phyloP scores from a whole-genome alignment of 1,284 basidiomycete species.

The Tremellales sp. region DNA sequence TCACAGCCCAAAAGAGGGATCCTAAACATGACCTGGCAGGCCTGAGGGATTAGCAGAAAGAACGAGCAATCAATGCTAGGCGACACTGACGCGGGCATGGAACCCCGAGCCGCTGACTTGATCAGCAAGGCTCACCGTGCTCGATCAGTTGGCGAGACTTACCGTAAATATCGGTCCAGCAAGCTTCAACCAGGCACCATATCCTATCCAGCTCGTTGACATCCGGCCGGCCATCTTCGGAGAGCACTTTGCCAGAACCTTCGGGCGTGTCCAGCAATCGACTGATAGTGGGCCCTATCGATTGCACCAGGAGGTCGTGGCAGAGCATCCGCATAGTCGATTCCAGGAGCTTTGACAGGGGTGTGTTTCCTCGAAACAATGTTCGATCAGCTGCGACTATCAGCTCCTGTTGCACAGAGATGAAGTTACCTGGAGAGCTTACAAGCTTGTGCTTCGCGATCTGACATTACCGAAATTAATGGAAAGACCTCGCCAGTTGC shows the following conservation, averaged over 20 bases:
- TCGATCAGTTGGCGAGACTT: slow-evolving; percentile 2
- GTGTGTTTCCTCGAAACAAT: slow-evolving; percentile 31
- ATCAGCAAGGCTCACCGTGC: neutral
- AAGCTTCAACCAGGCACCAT: slow-evolving; percentile 13
- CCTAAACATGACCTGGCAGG: slow-evolving; percentile 22
- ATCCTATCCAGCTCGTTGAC: slow-evolving; percentile 5
- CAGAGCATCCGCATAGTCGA: slow-evolving; percentile 29
- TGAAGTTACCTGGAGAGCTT: slow-evolving; percentile 3
- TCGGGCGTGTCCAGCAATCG: neutral
- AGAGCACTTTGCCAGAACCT: neutral
- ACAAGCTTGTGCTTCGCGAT: slow-evolving; percentile 15
- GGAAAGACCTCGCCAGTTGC: slow-evolving; percentile 17
- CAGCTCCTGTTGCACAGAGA: neutral
- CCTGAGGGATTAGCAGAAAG: too few relatives aligned
- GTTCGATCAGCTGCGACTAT: slow-evolving; percentile 21
- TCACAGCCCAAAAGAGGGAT: slow-evolving; percentile 22
- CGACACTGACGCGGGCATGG: slow-evolving; percentile 23
- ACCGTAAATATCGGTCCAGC: slow-evolving; percentile 30
- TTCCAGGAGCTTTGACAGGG: slow-evolving; percentile 28
- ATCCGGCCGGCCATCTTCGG: slow-evolving; percentile 1
- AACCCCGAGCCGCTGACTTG: slow-evolving; percentile 18
- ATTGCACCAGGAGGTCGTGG: slow-evolving; percentile 18
- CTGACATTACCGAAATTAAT: slow-evolving; percentile 15
- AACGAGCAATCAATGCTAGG: neutral
- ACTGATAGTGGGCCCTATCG: slow-evolving; percentile 23